A percentile compares a stretch with the other conserved stretches of the same genome.
Evolutionary conservation across 2,329 filamentous ascomycete genomes (phyloP).

Genomic region (Niveomyces coronatus): DNA sequence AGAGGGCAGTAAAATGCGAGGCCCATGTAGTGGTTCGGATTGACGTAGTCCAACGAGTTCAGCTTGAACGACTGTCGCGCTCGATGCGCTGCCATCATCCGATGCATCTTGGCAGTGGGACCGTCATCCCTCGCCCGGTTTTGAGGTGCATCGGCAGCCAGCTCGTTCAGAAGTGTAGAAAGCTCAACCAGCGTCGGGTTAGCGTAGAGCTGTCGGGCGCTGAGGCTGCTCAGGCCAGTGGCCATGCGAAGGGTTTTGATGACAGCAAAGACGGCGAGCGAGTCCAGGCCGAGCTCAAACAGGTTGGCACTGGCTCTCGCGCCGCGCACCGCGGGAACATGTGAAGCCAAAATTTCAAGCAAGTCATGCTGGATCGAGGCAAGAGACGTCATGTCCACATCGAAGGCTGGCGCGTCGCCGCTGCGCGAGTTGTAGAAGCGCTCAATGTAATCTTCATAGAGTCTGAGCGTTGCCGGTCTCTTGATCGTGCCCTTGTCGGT

Average conservation of each 20-base stretch:
- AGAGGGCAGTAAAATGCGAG: constrained; percentile 26
- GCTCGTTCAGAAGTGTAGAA: constrained; percentile 14
- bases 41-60: constrained; percentile 23
- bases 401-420: constrained; percentile 11
- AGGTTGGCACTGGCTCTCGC: constrained; percentile 16
- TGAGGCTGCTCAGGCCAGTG: constrained; percentile 19
- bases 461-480: constrained; percentile 25
- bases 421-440: constrained; percentile 26
- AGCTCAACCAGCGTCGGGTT: constrained; percentile 20
- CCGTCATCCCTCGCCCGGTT: constrained; percentile 20
- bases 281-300: constrained; percentile 22
- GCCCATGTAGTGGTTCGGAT: constrained; percentile 22
- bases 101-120: constrained; percentile 7
- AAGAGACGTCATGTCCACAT: constrained; percentile 15
- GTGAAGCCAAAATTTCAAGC: constrained; percentile 13
- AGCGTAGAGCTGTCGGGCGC: constrained; percentile 25
- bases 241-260: constrained; percentile 22
- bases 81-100: constrained; percentile 14
- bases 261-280: constrained; percentile 19
- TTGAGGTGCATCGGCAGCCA: constrained; percentile 12
- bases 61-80: constrained; percentile 20
- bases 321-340: constrained; percentile 12
- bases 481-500: constrained; percentile 37
- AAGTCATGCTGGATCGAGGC: constrained; percentile 15
- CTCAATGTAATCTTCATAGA: constrained; percentile 37